Conservation (phyloP, 768 basidiomycete species). For the Mycena indigotica region DNA sequence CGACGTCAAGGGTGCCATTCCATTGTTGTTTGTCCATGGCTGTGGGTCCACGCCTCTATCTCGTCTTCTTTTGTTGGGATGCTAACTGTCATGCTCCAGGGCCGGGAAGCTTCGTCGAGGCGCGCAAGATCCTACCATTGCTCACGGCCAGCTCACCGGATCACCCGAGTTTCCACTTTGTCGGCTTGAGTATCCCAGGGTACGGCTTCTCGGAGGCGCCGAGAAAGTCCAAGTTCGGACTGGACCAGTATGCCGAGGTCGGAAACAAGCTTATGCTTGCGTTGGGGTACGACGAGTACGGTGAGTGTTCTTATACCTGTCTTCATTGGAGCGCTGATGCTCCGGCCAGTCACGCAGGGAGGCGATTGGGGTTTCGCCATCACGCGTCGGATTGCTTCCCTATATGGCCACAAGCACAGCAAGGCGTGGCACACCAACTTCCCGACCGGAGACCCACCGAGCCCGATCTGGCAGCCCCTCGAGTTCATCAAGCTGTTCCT, state of each 20-base stretch:
- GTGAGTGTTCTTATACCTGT: conserved; percentile 24
- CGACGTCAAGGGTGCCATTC: conserved; percentile 33
- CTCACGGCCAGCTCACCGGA: conserved; percentile 45
- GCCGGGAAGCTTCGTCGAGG: conserved; percentile 64
- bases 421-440: conserved; percentile 29
- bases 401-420: conserved; percentile 39
- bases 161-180: conserved; percentile 63
- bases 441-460: neutral
- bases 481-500: conserved; percentile 5
- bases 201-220: conserved; percentile 64
- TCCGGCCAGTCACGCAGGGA: conserved; percentile 43
- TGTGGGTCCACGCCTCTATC: conserved; percentile 44
- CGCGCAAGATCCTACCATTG: conserved; percentile 57
- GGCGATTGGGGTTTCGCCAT: conserved; percentile 48
- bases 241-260: conserved; percentile 56
- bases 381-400: conserved; percentile 29
- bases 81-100: conserved; percentile 38
- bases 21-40: conserved; percentile 48
- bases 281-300: conserved; percentile 52
- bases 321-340: neutral
- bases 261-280: conserved; percentile 52
- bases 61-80: neutral
- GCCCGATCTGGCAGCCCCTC: neutral
- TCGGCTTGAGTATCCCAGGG: conserved; percentile 59
- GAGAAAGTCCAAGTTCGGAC: conserved; percentile 49